These are phyloP conservation scores for Fusarium compactum DNA, from an alignment of 2,329 filamentous ascomycete species.

Conservation along the genomic window DNA sequence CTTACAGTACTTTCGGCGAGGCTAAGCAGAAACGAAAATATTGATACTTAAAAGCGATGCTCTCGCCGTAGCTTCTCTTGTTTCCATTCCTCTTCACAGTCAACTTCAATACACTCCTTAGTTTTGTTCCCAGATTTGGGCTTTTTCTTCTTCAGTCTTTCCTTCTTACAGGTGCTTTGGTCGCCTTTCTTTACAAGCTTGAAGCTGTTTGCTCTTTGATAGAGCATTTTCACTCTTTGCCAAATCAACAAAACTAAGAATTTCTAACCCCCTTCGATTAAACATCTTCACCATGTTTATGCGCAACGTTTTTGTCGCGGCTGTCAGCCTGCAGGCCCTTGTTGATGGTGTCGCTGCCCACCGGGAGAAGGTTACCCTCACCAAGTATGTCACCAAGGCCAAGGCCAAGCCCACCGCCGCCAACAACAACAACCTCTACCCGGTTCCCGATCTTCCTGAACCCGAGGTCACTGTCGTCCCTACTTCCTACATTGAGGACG, in stretches of 20 bases:
- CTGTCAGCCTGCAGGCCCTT: slow-evolving; percentile 43
- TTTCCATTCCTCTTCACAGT: slow-evolving; percentile 30
- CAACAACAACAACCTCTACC: slow-evolving; percentile 12
- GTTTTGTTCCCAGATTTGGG: slow-evolving; percentile 43
- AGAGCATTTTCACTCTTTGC: slow-evolving; percentile 44
- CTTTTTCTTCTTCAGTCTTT: slow-evolving; percentile 45
- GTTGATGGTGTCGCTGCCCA: slow-evolving; percentile 36
- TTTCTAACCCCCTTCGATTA: slow-evolving; percentile 11
- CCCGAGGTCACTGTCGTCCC: slow-evolving; percentile 34
- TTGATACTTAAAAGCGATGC: slow-evolving; percentile 37
- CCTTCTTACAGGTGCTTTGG: slow-evolving; percentile 45
- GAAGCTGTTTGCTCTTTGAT: slow-evolving; percentile 44
- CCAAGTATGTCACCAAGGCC: slow-evolving; percentile 26
- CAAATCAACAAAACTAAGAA: slow-evolving; percentile 40
- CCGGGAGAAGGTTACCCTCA: slow-evolving; percentile 35
- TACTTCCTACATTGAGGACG: slow-evolving; percentile 36
- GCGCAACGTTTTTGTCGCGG: slow-evolving; percentile 41
- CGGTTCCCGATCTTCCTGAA: slow-evolving; percentile 20
- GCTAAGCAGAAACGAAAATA: neutral
- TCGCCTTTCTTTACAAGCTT: slow-evolving; percentile 43
- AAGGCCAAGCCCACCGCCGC: slow-evolving; percentile 26
- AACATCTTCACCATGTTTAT: slow-evolving; percentile 41
- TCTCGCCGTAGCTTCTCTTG: slow-evolving; percentile 17
- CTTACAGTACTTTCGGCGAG: slow-evolving; percentile 18
- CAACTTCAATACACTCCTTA: slow-evolving; percentile 39